phyloP scores from a whole-genome alignment of 306 rosid species.

The Ormosia semicastrata region DNA sequence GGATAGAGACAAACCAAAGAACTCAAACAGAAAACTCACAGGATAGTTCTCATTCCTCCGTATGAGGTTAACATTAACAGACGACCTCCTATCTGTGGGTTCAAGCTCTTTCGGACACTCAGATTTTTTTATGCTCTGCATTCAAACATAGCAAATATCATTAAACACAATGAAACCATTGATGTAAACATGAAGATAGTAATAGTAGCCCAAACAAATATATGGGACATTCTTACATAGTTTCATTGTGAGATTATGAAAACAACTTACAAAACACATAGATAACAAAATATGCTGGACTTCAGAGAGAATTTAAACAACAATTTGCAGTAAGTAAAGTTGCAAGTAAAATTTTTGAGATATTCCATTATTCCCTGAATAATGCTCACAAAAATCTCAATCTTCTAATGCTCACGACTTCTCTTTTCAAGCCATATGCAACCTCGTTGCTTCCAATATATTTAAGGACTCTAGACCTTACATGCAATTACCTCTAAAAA shows the following conservation, averaged over 20 bases:
- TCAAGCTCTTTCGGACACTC: constrained; percentile 96
- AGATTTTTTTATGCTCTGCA: constrained; percentile 87
- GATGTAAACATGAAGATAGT: background rate
- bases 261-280: background rate
- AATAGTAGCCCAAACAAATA: constrained; percentile 6
- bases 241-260: background rate
- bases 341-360: background rate
- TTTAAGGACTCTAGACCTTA: background rate
- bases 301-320: background rate
- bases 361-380: constrained; percentile 7
- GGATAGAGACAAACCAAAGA: constrained; percentile 19
- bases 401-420: background rate
- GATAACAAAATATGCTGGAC: background rate
- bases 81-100: constrained; percentile 73
- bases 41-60: constrained; percentile 80
- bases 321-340: background rate
- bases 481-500: constrained; percentile 72
- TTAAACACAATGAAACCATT: background rate
- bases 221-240: background rate
- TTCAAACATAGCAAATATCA: constrained; percentile 25
- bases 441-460: background rate
- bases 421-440: background rate
- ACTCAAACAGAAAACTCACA: constrained; percentile 53
- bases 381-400: background rate
- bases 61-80: constrained; percentile 84